These are phyloP conservation scores for Ganoderma sinense DNA, from an alignment of 1,284 basidiomycete species.

Conservation along the genomic window DNA sequence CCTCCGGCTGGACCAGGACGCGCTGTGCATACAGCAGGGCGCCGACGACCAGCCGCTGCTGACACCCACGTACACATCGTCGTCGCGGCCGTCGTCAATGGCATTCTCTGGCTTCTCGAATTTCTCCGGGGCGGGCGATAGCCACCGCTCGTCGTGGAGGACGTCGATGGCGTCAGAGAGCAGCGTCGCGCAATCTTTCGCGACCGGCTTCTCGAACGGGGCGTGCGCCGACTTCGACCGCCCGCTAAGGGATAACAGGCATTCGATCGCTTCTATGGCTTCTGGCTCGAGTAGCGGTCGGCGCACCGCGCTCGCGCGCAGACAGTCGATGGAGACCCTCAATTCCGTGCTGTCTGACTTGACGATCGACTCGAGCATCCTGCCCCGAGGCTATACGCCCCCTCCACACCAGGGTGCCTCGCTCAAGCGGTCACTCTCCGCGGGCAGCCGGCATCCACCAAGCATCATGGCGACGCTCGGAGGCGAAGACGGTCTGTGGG, in stretches of 20 bases:
- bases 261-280: slow-evolving; percentile 23
- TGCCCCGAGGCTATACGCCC: slow-evolving; percentile 44
- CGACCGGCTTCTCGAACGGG: slow-evolving; percentile 28
- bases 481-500: slow-evolving; percentile 43
- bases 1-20: slow-evolving; percentile 17
- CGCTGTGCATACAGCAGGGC: not conserved
- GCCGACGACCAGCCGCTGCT: slow-evolving; percentile 7
- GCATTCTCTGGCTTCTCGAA: slow-evolving; percentile 33
- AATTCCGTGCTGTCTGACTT: slow-evolving; percentile 64
- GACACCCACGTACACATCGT: slow-evolving; percentile 21
- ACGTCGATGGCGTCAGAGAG: slow-evolving; percentile 31
- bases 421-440: slow-evolving; percentile 36
- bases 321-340: slow-evolving; percentile 64
- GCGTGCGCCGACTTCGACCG: slow-evolving; percentile 29
- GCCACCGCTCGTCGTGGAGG: slow-evolving; percentile 36
- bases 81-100: slow-evolving; percentile 30
- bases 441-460: slow-evolving; percentile 38
- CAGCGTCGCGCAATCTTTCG: slow-evolving; percentile 30
- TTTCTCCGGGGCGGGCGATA: slow-evolving; percentile 21
- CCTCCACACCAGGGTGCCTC: slow-evolving; percentile 28
- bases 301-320: slow-evolving; percentile 29
- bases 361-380: slow-evolving; percentile 59
- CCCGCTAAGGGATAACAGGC: not conserved
- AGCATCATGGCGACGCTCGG: slow-evolving; percentile 30
- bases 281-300: slow-evolving; percentile 18